Evolutionary conservation across 345 rosid species (phyloP), one percentile per base, ranked within the genome.

Genomic region (Salix koriyanagi): DNA sequence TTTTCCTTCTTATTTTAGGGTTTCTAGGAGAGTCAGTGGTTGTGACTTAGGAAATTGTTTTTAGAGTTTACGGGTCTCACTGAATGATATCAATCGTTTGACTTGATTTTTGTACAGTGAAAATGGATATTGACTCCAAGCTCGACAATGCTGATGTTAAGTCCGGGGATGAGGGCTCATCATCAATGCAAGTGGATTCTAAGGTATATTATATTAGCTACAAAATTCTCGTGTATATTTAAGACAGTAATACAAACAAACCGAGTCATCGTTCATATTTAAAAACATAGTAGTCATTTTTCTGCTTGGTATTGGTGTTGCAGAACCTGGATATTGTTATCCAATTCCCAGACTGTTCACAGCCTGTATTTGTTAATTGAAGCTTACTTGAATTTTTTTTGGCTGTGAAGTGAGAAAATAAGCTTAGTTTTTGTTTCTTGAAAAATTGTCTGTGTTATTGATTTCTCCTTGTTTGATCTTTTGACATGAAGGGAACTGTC

Each of bases 71-170:
- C 1, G 14, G 28, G 15, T 0, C 12, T 1, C 11, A 4, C 64
- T 23, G 64, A 3, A 58, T 1, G 23, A 11, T 23, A 23, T 25
- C 23, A 58, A 10, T 58, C 15, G 25, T 58, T 65, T 2, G 2
- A 18, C 8, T 58, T 23, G 25, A 58, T 58, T 30, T 14, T 39
- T 34, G 4, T 13, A 36, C 23, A 68, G 52, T 58, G 71, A 54
- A 74, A 41, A 88, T 88, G 92, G 92, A 90, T 56, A 72, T 87
- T n/a, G 92, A 80, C 85, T 84, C 88, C 42, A 84, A 65, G 42
- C 60, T 75, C 30, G 69, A 15, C 15, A 74, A 75, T 69, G 41
- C 69, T 74, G 83, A 79, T 79, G 54, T 64, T 6, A 85, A 84
- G 71, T 64, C 89, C 1, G 56, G 77, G 3, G 87, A 83, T 77